Conservation (phyloP, 495 filamentous ascomycete species). For the Amorphotheca resinae region DNA sequence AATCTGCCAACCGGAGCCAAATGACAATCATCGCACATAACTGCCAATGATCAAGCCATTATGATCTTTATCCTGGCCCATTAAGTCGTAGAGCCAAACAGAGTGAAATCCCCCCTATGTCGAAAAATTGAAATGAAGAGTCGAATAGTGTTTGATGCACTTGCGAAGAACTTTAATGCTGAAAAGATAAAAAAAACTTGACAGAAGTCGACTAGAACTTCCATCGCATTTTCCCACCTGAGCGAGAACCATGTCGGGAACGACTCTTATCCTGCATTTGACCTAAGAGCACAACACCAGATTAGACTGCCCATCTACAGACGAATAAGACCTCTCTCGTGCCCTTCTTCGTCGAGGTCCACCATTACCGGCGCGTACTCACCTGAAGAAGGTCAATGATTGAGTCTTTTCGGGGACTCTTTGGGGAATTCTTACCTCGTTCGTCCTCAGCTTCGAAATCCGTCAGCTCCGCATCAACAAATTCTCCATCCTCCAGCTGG, state of each 20-base stretch:
- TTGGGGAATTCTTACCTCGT: conserved; percentile 45
- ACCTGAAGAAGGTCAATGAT: conserved; percentile 27
- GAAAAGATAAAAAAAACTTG: conserved; percentile 1
- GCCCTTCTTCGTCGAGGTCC: conserved; percentile 43
- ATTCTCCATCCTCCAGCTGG: conserved; percentile 15
- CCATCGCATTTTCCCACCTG: conserved; percentile 7
- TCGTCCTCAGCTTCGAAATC: conserved; percentile 74
- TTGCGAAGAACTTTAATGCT: conserved; percentile 4
- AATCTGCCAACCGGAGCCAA: not conserved
- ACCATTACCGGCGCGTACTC: conserved; percentile 83
- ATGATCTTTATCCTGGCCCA: conserved; percentile 9
- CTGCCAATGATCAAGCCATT: not conserved
- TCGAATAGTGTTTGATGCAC: conserved; percentile 9
- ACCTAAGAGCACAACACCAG: conserved; percentile 11
- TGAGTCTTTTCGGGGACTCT: not conserved
- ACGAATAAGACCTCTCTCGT: conserved; percentile 35
- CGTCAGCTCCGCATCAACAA: conserved; percentile 54
- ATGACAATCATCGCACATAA: not conserved
- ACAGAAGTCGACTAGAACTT: conserved; percentile 12
- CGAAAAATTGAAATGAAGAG: conserved; percentile 3
- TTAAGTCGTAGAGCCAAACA: conserved; percentile 3
- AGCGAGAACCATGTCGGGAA: conserved; percentile 7
- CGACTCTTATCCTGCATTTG: conserved; percentile 3
- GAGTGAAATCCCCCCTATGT: conserved; percentile 5
- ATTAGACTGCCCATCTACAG: conserved; percentile 25